Percentiles rank a stretch among this genome's conserved stretches.
phyloP scores from a whole-genome alignment of 768 basidiomycete species.

The Lentinula boryana region DNA sequence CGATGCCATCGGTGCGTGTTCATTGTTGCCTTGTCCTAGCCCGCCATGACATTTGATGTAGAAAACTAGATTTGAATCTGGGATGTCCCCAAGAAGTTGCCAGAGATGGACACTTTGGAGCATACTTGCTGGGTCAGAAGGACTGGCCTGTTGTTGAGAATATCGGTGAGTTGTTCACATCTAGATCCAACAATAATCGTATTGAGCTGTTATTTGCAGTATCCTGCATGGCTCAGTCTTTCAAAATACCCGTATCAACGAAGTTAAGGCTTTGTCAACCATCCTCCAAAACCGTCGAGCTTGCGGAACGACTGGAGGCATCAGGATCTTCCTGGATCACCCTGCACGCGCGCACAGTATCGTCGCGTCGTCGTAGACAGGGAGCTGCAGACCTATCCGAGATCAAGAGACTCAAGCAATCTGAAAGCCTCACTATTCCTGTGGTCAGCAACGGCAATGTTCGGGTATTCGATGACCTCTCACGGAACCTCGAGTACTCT shows the following conservation, averaged over 20 bases:
- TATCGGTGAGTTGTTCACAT: constrained; percentile 42
- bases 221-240: constrained; percentile 54
- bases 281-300: constrained; percentile 42
- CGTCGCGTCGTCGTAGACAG: constrained; percentile 61
- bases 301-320: constrained; percentile 55
- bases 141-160: constrained; percentile 66
- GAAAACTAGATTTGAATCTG: constrained; percentile 61
- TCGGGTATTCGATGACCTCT: constrained; percentile 49
- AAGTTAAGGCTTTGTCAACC: constrained; percentile 62
- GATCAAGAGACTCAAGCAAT: constrained; percentile 49
- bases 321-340: constrained; percentile 67
- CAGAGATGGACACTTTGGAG: constrained; percentile 61
- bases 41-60: constrained; percentile 5
- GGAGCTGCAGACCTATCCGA: constrained; percentile 64
- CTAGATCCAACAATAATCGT: neutral
- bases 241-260: constrained; percentile 57
- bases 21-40: neutral
- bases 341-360: constrained; percentile 70
- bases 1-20: constrained; percentile 59
- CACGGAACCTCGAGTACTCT: constrained; percentile 46
- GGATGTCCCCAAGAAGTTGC: constrained; percentile 77
- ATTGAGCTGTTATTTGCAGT: constrained; percentile 32
- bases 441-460: constrained; percentile 82
- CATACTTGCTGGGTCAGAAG: constrained; percentile 65
- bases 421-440: constrained; percentile 35